Evolutionary conservation across 2,329 filamentous ascomycete species (phyloP), one percentile per base, ranked within the genome.

Genomic region (Falciphora oryzae): DNA sequence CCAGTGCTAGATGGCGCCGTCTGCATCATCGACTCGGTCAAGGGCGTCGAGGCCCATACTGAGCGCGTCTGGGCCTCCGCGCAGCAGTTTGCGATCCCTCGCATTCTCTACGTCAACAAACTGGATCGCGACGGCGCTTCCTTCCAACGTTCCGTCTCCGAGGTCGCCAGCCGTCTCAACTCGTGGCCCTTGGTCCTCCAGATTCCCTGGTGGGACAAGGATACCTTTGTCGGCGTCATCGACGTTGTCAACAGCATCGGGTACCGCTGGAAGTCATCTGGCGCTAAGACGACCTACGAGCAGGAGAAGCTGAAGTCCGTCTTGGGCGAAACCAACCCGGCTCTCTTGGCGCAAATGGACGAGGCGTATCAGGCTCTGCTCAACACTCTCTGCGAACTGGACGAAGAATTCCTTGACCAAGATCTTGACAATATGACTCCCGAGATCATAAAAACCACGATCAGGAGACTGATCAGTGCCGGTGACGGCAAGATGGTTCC

Each of bases 1-100:
- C 75, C 75, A 7, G 73, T 70, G 64, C 73, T 74, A 63, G 73
- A 70, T 63, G 72, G 74, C 31, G 75, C 75, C 59, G 71, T 77
- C 27, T 74, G 73, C 66, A 73, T 76, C 63, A 72, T 77, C 61
- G 72, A 77, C 68, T 67, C 72, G 8, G 74, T 77, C 73, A 76
- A 76, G 67, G 75, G 75, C 27, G 95, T 99, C 28, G 95, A 99
- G 76, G 94, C 95, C 1, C 95, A 98, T 74, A 98, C 95, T 0
- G 95, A 99, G 74, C 89, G 96, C 70, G 95, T 99, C 3, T 99
- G 95, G 95, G 83, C 85, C 18, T 95, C 97, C 68, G 93, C 95
- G 8, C 91, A 90, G 63, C 87, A 89, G 59, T 96, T 96, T 73
- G 83, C 82, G 28, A 96, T 98, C 57, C 95, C 95, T 0, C 84